These are phyloP conservation scores for Aspergillus versicolor DNA, from an alignment of 2,329 filamentous ascomycete genomes.

Conservation along the genomic window DNA sequence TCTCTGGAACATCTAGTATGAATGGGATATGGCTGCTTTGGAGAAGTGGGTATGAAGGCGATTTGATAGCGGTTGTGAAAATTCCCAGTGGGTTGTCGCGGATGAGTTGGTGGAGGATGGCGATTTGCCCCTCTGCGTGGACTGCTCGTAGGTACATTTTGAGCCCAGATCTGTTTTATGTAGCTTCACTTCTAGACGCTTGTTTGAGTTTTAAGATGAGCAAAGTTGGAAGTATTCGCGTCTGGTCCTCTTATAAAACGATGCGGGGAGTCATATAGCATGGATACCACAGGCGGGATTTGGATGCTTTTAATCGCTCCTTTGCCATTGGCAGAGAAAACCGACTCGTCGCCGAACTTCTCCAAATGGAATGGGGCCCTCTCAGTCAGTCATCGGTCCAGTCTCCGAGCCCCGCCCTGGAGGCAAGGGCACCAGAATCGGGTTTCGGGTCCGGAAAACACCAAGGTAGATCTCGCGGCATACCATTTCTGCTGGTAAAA, in stretches of 20 bases:
- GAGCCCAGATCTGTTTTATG: background rate
- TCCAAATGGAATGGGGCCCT: background rate
- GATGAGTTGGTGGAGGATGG: slow-evolving; percentile 54
- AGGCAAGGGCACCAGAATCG: too few species aligned
- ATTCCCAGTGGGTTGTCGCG: slow-evolving; percentile 61
- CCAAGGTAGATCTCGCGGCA: too few species aligned
- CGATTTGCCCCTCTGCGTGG: slow-evolving; percentile 54
- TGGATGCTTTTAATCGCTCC: background rate
- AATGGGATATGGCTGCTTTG: slow-evolving; percentile 65
- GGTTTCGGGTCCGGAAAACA: too few species aligned
- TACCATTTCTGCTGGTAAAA: too few species aligned
- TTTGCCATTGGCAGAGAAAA: background rate
- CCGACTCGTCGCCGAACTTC: slow-evolving; percentile 1
- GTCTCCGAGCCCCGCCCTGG: background rate
- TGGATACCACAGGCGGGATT: background rate
- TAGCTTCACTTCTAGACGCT: background rate
- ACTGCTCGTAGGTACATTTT: slow-evolving; percentile 57
- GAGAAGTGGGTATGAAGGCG: slow-evolving; percentile 49
- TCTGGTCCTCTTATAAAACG: background rate
- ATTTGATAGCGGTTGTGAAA: slow-evolving; percentile 61
- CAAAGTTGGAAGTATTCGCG: background rate
- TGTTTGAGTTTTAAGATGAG: background rate
- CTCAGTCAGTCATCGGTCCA: background rate
- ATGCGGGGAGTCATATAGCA: background rate
- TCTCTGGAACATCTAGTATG: slow-evolving; percentile 49